Percentiles rank a stretch among this genome's conserved stretches.
These are phyloP conservation scores for Tricharina praecox DNA, from an alignment of 495 filamentous ascomycete genomes.

Conservation along the genomic window DNA sequence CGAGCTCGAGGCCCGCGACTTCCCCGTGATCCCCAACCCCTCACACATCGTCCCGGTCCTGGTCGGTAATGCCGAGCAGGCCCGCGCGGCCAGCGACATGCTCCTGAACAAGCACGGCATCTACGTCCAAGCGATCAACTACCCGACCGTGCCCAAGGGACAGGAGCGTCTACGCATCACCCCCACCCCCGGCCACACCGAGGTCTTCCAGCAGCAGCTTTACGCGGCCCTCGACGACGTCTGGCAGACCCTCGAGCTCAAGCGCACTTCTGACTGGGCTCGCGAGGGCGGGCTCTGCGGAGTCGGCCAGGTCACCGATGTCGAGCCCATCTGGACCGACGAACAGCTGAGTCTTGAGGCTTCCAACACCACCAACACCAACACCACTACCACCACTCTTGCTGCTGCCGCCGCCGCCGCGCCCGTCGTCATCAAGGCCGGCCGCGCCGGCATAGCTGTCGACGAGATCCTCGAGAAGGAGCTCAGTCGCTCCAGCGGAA, in stretches of 20 bases:
- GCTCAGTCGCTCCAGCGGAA: slow-evolving; percentile 26
- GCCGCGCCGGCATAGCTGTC: slow-evolving; percentile 23
- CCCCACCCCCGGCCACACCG: slow-evolving; percentile 79
- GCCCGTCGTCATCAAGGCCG: slow-evolving; percentile 36
- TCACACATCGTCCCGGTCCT: slow-evolving; percentile 89
- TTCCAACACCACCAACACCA: no score
- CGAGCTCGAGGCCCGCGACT: slow-evolving; percentile 53
- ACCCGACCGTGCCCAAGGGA: slow-evolving; percentile 89
- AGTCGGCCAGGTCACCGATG: slow-evolving; percentile 53
- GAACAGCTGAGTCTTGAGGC: slow-evolving; percentile 58
- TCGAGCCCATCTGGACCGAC: slow-evolving; percentile 70
- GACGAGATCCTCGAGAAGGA: slow-evolving; percentile 30
- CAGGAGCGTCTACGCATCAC: slow-evolving; percentile 92
- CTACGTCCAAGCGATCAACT: slow-evolving; percentile 98
- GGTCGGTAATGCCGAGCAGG: slow-evolving; percentile 86
- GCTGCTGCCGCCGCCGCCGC: slow-evolving; percentile 5
- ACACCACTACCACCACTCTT: not conserved
- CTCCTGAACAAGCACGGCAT: slow-evolving; percentile 76
- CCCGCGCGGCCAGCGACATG: slow-evolving; percentile 74
- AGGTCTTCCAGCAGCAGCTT: slow-evolving; percentile 64
- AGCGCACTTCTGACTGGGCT: slow-evolving; percentile 82
- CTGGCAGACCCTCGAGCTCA: slow-evolving; percentile 74
- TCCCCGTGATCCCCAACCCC: slow-evolving; percentile 97
- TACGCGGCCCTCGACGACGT: slow-evolving; percentile 73
- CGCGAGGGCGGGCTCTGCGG: slow-evolving; percentile 81